phyloP scores from a whole-genome alignment of 129 eudicot species.

The Chrysanthemum seticuspe region DNA sequence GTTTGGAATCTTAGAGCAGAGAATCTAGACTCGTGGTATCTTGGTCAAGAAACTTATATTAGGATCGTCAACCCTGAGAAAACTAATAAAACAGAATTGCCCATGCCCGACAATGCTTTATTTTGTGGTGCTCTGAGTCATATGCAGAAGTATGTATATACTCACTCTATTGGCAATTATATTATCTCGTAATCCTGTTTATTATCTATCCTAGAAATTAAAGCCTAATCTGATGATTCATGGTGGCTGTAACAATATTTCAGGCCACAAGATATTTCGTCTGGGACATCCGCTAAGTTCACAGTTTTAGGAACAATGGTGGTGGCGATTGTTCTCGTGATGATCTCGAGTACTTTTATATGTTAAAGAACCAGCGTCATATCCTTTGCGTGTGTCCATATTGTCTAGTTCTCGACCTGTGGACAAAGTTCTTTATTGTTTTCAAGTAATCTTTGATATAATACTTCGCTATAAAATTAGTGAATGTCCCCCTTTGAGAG shows the following conservation, averaged over 20 bases:
- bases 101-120: slow-evolving; percentile 57
- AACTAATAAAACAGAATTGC: slow-evolving; percentile 54
- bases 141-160: slow-evolving; percentile 47
- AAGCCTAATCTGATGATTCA: neutral
- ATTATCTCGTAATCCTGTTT: neutral
- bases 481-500: neutral
- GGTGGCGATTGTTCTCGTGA: neutral
- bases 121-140: slow-evolving; percentile 58
- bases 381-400: no score
- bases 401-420: neutral
- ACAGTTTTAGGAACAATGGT: neutral
- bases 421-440: neutral
- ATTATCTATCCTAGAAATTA: neutral
- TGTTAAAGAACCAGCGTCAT: no score
- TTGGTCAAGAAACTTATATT: slow-evolving; percentile 66
- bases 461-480: neutral
- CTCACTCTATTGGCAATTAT: neutral
- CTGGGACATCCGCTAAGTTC: neutral
- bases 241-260: neutral
- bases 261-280: neutral
- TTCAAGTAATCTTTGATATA: neutral
- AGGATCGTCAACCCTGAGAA: slow-evolving; percentile 55
- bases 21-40: slow-evolving; percentile 71
- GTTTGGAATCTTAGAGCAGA: slow-evolving; percentile 70
- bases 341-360: neutral